phyloP scores from a whole-genome alignment of 1,284 basidiomycete species.

The Xerocomus amazonicus region DNA sequence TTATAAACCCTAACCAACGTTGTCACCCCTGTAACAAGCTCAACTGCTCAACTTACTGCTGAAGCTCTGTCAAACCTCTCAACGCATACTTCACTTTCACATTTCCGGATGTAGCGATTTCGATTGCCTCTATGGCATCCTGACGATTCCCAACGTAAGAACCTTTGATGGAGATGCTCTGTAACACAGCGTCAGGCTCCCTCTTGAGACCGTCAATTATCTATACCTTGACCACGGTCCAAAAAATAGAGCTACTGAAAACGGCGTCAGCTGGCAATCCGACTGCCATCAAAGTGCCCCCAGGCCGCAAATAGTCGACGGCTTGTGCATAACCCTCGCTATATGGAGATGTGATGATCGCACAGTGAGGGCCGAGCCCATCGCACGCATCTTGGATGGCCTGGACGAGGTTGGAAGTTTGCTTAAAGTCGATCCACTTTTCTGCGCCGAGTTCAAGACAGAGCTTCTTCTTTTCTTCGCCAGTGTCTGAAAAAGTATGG shows the following conservation, averaged over 20 bases:
- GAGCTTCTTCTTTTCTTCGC: slow-evolving; percentile 72
- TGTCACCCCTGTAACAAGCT: background rate
- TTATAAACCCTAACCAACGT: slow-evolving; percentile 47
- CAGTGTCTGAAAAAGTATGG: slow-evolving; percentile 47
- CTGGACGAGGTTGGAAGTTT: slow-evolving; percentile 55
- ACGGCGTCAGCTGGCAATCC: slow-evolving; percentile 64
- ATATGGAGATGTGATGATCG: slow-evolving; percentile 63
- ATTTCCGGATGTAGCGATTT: slow-evolving; percentile 64
- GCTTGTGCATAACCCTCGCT: slow-evolving; percentile 67
- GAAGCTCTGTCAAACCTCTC: slow-evolving; percentile 52
- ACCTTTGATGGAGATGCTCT: slow-evolving; percentile 64
- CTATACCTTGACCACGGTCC: slow-evolving; percentile 60
- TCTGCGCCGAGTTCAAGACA: slow-evolving; percentile 71
- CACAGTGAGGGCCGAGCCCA: slow-evolving; percentile 73
- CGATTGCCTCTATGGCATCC: slow-evolving; percentile 70
- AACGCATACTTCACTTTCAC: slow-evolving; percentile 57
- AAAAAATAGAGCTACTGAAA: slow-evolving; percentile 71
- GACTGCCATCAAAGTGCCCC: slow-evolving; percentile 70
- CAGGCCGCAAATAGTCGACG: slow-evolving; percentile 61
- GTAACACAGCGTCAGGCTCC: background rate
- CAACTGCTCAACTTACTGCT: slow-evolving; percentile 38
- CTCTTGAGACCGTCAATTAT: background rate
- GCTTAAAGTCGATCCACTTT: slow-evolving; percentile 78
- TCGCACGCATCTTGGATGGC: slow-evolving; percentile 65
- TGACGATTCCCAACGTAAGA: slow-evolving; percentile 77